Evolutionary conservation across 768 basidiomycete genomes (phyloP), one percentile per base, ranked within the genome.

Genomic region (Tulasnella calospora): DNA sequence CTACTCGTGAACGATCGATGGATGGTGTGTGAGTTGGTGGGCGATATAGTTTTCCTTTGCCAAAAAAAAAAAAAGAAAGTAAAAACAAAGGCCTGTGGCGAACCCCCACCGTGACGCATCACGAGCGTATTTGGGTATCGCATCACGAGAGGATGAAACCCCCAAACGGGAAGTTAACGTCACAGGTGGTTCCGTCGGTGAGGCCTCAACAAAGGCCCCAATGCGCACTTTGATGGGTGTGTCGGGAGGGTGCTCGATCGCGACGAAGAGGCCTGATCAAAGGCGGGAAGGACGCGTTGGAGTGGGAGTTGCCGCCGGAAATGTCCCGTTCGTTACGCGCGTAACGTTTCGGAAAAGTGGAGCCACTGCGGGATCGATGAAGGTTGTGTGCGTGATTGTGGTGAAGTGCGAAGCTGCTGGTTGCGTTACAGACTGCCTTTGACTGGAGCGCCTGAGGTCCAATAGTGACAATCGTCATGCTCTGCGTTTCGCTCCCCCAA

Each of bases 121-220:
- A 51, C 47, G 47, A 51, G 47, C 47, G 47, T 21, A 46, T 46
- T 15, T 46, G 44, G 44, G 19, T n/a, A n/a, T n/a, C n/a, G n/a
- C 41, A 19, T 67, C 33, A 30, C n/a, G 61, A 67, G 61, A 33
- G 27, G 33, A 12, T 0, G 4, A 30, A 33, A 67, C 30, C 61
- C 61, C 27, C 2, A 33, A 33, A 30, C 7, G n/a, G 61, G 61
- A 9, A 67, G 27, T 27, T 67, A 13, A 27, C 61, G 61, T 67
- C 35, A 67, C n/a, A 30, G 61, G 61, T 67, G 61, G 30, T 27
- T 13, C 19, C 55, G 30, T 57, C 55, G 61, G 61, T 67, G 30
- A 67, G 61, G 61, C 61, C 61, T 67, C 61, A 67, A 67, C 61
- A 67, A 67, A 67, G 61, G 61, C 61, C 61, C 9, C 35, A 67